Base-by-base conservation (phyloP, 805 yeast genomes). In the Starmerella vitae region DNA sequence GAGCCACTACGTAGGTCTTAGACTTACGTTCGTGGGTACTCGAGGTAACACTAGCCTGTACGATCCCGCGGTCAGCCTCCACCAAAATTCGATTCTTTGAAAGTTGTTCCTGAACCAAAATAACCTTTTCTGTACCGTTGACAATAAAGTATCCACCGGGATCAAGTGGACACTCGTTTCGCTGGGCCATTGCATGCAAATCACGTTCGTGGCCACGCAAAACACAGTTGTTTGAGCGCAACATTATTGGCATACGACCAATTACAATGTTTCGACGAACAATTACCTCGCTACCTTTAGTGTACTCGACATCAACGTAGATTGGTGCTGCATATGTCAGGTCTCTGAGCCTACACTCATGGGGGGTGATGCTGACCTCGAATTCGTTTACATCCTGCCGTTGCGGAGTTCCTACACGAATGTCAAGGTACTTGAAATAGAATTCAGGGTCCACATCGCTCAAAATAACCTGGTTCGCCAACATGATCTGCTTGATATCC, bases 131-230 rank as follows among this genome's bases (percentile, higher is more conserved):
- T 0, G 98, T 91, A 59, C 98, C 98, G 17, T 46, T 46, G 36
- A 88, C 96, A 55, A 88, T 82, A 55, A 91, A 91, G 57, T 91
- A 91, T 53, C 98, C 98, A 63, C 98, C 98, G 5, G 98, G 98
- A 62, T 91, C 98, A 36, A 91, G 66, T 0, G 98, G 98, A 61
- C 98, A 91, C 61, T 91, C 98, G 51, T 82, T 78, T 49, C 81
- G 66, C 20, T 64, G 64, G 0, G 98, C 96, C 97, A 91, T 88
- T 9, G 27, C 42, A 20, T 22, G 21, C 30, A 38, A 30, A 27
- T 41, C 40, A 50, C 74, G 78, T 22, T 64, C 59, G 53, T 88
- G 94, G 15, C 85, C 93, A 45, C 74, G 74, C 43, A 91, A 65
- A 26, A 83, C 76, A 69, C 98, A 91, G 58, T 85, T 84, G 57